Evolutionary conservation across 2,329 filamentous ascomycete genomes (phyloP), one percentile per base, ranked within the genome.

Genomic region (Xylaria sp.): DNA sequence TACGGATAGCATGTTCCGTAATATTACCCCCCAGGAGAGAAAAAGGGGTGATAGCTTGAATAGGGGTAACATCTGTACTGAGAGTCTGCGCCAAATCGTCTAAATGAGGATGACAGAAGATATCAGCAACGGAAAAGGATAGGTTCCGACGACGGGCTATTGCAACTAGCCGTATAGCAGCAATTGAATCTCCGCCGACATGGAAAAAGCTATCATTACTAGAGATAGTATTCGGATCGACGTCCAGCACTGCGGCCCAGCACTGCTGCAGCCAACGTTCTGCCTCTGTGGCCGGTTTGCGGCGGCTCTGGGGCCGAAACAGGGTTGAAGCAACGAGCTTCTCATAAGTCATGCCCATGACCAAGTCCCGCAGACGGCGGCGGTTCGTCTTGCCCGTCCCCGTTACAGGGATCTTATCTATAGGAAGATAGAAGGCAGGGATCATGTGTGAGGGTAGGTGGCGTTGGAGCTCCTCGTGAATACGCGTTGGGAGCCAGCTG

Each of bases 401-500:
- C 41, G 41, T 43, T 43, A 43, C 41, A 43, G 41, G 41, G 41
- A 43, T 43, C 41, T 43, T 43, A 43, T 43, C 41, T 43, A 43
- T 43, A 43, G 41, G 41, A 43, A 43, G 41, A 43, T 43, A 43
- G 41, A 43, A 43, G 41, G 41, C 41, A 43, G 41, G 41, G 41
- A 43, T 43, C 41, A 43, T 43, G n/a, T 43, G 41, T 43, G 41
- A 43, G 41, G 41, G 41, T 43, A 43, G 41, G 41, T 43, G n/a
- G 41, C 46, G 46, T 50, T 50, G 46, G 46, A 50, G 46, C 46
- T 50, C 46, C 23, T 50, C 46, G 30, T 50, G 46, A 50, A 50
- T 50, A 50, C 46, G 23, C 46, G 46, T 50, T 50, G 46, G 46
- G 46, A 50, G 41, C 41, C 41, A 43, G 41, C 41, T 43, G 41